Base-by-base conservation (phyloP, 2,329 filamentous ascomycete genomes). In the Cadophora malorum region DNA sequence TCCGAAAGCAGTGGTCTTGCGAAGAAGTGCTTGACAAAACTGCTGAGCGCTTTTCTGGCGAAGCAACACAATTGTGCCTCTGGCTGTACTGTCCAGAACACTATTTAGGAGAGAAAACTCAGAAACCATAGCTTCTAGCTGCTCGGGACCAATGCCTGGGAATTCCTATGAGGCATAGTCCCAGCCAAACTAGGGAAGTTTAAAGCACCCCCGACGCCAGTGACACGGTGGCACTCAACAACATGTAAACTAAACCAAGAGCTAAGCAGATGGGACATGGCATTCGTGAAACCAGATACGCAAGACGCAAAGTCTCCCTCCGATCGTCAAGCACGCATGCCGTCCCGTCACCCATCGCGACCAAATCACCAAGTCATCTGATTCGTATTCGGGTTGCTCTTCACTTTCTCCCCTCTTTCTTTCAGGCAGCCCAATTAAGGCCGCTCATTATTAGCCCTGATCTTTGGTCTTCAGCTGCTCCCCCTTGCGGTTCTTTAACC, bases 271-370 rank as follows among this genome's bases (percentile, higher is more conserved):
- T 5, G n/a, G 9, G 45, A 49, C 45, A 58, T 35, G 55, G 55
- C 55, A 38, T 58, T 38, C n/a, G 31, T 55, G 52, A 55, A 55
- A 55, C 25, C 52, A 33, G 31, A 58, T 35, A 21, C 55, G 55
- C 31, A 58, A 38, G 33, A 21, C 55, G 55, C 31, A 58, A 38
- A 41, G 19, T 14, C 7, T 14, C 45, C n/a, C 45, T 21, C 19
- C n/a, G 45, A 49, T 49, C 53, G 4, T 38, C 31, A 58, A 38
- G 28, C 53, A 35, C 41, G 41, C 45, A 49, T 21, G 5, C n/a
- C 45, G 8, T 21, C n/a, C 45, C 45, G n/a, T n/a, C 28, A 19
- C 53, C 3, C 19, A 55, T 55, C 52, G 16, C 72, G 73, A 65
- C 58, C 58, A 61, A n/a, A 47, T 19, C 58, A 31, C 58, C 58